Base-by-base conservation (phyloP, 805 yeast species). In the Zygoascus ofunaensis region DNA sequence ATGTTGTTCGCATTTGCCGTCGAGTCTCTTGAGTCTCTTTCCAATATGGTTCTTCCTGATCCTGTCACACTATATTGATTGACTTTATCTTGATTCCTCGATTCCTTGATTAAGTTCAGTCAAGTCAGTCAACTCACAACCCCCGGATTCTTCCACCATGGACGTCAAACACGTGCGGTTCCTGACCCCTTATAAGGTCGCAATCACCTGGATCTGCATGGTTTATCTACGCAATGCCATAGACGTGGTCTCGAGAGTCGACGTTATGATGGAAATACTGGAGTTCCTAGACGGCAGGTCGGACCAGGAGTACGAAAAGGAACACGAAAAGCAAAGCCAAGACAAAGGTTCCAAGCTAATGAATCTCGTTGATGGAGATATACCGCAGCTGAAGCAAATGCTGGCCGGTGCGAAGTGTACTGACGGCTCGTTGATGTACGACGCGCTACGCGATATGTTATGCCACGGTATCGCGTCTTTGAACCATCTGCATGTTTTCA, bases 161-260 rank as follows among this genome's bases (percentile, higher is more conserved):
- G 12, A 12, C 12, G 12, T 26, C 20, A 19, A n/a, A 3, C 48
- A 24, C 10, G 41, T 37, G 18, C 20, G 34, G 28, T 55, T 32
- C 36, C 38, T 55, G 40, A 54, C 59, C 5, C 60, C 60, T 15
- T 51, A 42, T 45, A 56, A 56, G 42, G 35, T 56, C 21, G 55
- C 51, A n/a, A 37, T 56, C 19, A 38, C 55, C 33, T 28, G 40
- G 3, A 21, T 56, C n/a, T 35, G 51, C 23, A 36, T 37, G 44
- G 17, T 49, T 8, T 56, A 56, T 32, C 52, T 55, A 23, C 56
- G 53, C 5, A 47, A 49, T 5, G 21, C 30, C 21, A 45, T 56
- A 10, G 45, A 26, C n/a, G 7, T 18, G 14, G 24, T 20, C 19
- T 28, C 42, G 19, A 48, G 49, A 34, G 42, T 49, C 32, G 18